Conservation (phyloP, 108 stramenopile genomes). For the Hondaea fermentalgiana region DNA sequence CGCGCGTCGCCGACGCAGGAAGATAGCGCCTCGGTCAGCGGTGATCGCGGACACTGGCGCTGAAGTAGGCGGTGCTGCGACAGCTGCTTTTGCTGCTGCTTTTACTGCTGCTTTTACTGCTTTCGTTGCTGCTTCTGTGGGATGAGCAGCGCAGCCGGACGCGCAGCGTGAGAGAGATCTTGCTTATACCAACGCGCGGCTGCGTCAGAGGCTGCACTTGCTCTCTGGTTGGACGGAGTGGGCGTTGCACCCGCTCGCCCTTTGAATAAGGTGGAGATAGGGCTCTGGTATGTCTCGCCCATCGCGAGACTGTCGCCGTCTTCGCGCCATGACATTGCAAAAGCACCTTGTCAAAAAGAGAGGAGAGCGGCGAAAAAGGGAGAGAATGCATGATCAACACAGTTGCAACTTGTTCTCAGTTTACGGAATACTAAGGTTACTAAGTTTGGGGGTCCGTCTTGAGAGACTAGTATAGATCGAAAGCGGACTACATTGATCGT, state of each 20-base stretch:
- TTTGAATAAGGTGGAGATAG: background rate
- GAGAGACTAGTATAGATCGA: background rate
- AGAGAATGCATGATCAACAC: background rate
- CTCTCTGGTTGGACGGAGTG: background rate
- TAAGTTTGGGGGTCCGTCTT: background rate
- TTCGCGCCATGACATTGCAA: background rate
- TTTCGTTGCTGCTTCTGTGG: background rate
- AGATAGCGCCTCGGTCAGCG: background rate
- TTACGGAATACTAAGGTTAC: background rate
- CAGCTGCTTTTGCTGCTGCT: background rate
- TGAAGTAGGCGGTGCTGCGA: background rate
- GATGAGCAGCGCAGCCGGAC: background rate
- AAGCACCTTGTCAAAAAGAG: background rate
- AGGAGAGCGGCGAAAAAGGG: background rate
- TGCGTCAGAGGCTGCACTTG: background rate
- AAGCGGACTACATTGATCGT: background rate
- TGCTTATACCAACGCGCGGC: background rate
- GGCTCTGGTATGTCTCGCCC: background rate
- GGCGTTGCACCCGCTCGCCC: background rate
- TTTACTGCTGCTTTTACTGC: background rate
- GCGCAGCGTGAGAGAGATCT: background rate
- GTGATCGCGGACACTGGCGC: background rate
- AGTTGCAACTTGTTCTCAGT: background rate
- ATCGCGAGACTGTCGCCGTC: background rate
- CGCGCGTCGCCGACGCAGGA: background rate